Conservation (phyloP, 2,329 filamentous ascomycete genomes). For the Atkinsonella hypoxylon region DNA sequence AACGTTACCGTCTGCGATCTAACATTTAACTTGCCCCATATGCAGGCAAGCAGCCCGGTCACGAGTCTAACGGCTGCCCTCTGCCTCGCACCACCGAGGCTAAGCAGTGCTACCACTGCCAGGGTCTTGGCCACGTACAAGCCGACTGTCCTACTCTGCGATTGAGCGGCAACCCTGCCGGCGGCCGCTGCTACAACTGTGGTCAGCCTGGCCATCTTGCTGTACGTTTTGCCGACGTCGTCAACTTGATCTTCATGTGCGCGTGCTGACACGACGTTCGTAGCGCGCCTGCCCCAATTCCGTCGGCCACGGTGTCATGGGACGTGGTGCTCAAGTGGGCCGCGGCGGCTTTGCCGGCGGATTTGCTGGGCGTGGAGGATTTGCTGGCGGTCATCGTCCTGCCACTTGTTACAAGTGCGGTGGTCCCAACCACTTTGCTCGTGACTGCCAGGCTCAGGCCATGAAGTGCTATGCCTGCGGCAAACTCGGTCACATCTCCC, state of each 20-base stretch:
- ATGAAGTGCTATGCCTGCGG: constrained; percentile 99
- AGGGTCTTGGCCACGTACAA: constrained; percentile 95
- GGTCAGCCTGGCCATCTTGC: constrained; percentile 87
- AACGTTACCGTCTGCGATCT: background rate
- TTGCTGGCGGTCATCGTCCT: constrained; percentile 54
- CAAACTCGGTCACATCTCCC: constrained; percentile 86
- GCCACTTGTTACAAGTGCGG: constrained; percentile 66
- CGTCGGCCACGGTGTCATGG: constrained; percentile 44
- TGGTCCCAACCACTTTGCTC: constrained; percentile 93
- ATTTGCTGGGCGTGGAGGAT: constrained; percentile 61
- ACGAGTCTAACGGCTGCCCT: constrained; percentile 97
- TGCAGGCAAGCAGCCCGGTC: constrained; percentile 73
- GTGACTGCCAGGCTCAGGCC: constrained; percentile 94
- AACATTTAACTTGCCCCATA: background rate
- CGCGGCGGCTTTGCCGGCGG: constrained; percentile 57
- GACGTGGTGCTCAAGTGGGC: constrained; percentile 53
- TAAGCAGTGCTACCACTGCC: constrained; percentile 99
- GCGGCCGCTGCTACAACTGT: constrained; percentile 93
- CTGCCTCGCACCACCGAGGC: constrained; percentile 93
- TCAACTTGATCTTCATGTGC: background rate
- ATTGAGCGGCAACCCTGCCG: constrained; percentile 68
- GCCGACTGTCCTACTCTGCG: constrained; percentile 96
- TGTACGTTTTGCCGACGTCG: constrained; percentile 33
- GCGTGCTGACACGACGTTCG: constrained; percentile 8
- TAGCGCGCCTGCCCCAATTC: constrained; percentile 77